Base-by-base conservation (phyloP, 129 eudicot genomes). In the Helichrysum umbraculigerum region DNA sequence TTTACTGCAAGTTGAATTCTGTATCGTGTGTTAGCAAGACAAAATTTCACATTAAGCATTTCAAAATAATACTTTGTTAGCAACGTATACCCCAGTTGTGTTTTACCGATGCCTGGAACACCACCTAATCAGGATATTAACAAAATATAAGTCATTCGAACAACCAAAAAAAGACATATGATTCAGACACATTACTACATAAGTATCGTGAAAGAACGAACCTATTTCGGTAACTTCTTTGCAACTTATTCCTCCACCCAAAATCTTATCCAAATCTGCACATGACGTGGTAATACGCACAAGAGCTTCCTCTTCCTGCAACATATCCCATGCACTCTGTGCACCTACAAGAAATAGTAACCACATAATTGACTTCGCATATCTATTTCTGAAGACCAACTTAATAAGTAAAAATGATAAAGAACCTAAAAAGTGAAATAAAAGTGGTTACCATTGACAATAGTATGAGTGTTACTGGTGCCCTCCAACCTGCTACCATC, bases 91-190 rank as follows among this genome's bases (percentile, higher is more conserved):
- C 97, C 99, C 21, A 94, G 75, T 83, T 94, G 99, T 50, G 97
- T 94, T 87, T 94, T 94, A 76, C 99, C 99, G 16, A 94, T 94
- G 74, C 99, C 99, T 29, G 99, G 96, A 51, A 94, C 96, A 82
- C 99, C 99, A 80, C 99, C 99, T 94, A 80, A 76, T 39, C 39
- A 20, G 41, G 35, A 63, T 37, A 50, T 56, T 35, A 71, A 35
- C 14, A 65, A 65, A 30, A 69, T 70, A 35, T 4, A 34, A 16
- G 28, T n/a, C 64, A 54, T 10, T 21, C 17, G 35, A 54, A 64
- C 4, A 61, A 34, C 8, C 16, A 39, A 32, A 47, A 70, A 32
- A 47, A 70, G 3, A 44, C 17, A 44, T 2, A 44, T 12, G 5
- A 44, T 44, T 44, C 17, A 44, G 17, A 44, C 52, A 12, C 52